Evolutionary conservation across 164 flowering plant genomes (phyloP).

Genomic region (Nelumbo lutea): DNA sequence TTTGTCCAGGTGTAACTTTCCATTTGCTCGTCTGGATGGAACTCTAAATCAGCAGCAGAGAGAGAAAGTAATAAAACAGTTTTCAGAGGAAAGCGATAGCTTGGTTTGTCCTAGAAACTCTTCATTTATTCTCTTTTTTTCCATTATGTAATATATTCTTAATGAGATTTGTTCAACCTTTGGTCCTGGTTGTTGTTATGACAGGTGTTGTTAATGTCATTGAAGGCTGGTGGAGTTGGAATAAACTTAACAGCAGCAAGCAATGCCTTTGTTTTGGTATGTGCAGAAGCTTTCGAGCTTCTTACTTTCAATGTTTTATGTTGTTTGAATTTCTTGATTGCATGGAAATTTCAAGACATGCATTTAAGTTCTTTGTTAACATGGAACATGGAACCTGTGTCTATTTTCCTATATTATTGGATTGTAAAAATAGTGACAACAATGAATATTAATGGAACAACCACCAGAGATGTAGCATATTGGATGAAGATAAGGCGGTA

Average conservation of each 20-base stretch:
- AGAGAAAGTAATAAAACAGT: conserved; percentile 77
- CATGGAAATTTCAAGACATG: no score
- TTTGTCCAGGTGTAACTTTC: conserved; percentile 54
- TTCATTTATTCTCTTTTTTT: not conserved
- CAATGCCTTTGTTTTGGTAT: conserved; percentile 90
- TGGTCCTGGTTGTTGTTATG: conserved; percentile 12
- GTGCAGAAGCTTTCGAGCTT: conserved; percentile 9
- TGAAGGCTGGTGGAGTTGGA: conserved; percentile 99
- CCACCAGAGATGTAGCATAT: no score
- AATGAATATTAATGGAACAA: no score
- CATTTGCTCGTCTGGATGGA: conserved; percentile 90
- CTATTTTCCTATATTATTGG: no score
- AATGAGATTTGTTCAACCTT: not conserved
- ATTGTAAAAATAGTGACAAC: no score
- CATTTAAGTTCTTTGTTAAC: no score
- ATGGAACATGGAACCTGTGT: no score
- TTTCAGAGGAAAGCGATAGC: conserved; percentile 73
- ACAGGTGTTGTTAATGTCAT: conserved; percentile 86
- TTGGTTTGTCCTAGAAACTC: conserved; percentile 38
- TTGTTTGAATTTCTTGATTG: not conserved
- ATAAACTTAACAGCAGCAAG: conserved; percentile 94
- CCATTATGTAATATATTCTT: not conserved
- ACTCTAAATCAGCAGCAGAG: conserved; percentile 87
- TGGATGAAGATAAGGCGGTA: no score
- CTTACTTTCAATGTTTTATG: not conserved